Evolutionary conservation across 192 early-diverging fungal species (phyloP), one percentile per base, ranked within the genome.

Genomic region (Linnemannia hyalina): DNA sequence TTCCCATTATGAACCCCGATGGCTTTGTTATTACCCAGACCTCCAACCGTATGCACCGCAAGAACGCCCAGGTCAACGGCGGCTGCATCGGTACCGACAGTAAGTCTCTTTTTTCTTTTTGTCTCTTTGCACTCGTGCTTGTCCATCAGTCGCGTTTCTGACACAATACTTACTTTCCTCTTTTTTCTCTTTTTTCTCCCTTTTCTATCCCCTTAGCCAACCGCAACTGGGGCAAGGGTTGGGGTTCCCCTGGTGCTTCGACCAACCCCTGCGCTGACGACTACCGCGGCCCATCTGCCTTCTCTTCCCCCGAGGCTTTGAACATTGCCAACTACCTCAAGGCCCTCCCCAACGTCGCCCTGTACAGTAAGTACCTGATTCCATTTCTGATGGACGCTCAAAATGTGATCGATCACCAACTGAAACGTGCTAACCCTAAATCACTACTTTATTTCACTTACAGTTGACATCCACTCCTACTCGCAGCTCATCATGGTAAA

Each of bases 1-100:
- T 94, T 44, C 93, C 93, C 35, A 86, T 92, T 38, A 73, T 90
- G 75, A 94, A 94, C 82, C 88, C 89, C 15, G 93, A 94, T 72
- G 93, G 93, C 1, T 93, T 93, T 72, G 91, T 89, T 6, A 90
- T 90, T 75, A 89, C 90, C 70, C 87, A 89, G 80, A 81, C 82
- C 22, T 54, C 80, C n/a, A 77, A 90, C 78, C 89, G 89, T 29
- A 69, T 90, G 75, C 88, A 88, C 69, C 81, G 90, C 73, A 90
- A 90, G 81, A 90, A 90, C 78, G 77, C 82, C 32, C 88, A 92
- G 65, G 68, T 76, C 26, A 93, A 92, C 71, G 77, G 46, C 4
- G 82, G 77, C 75, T 85, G 82, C 69, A 47, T 52, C 52, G 82
- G 82, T 32, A 85, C 82, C 18, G 88, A 90, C 77, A 84, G 80